Evolutionary conservation across 768 basidiomycete genomes (phyloP).

Genomic region (Sporobolomyces pararoseus): DNA sequence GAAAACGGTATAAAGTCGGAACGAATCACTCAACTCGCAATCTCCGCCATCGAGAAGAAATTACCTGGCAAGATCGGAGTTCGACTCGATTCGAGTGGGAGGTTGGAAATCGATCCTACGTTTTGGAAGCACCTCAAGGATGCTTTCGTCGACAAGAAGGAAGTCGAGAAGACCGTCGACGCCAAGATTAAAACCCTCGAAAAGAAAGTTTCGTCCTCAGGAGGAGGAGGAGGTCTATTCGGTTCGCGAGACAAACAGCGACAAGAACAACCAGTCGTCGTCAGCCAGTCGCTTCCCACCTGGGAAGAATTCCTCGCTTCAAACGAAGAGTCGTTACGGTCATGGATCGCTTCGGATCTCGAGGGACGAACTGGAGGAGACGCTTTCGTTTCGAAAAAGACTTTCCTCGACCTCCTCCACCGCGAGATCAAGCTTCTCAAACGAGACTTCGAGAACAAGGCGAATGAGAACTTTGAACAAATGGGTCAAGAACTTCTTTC

Average conservation of each 20-base stretch:
- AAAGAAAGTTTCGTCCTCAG: neutral
- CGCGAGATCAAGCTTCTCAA: constrained; percentile 48
- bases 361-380: constrained; percentile 42
- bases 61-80: constrained; percentile 52
- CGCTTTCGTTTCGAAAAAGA: constrained; percentile 47
- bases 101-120: constrained; percentile 49
- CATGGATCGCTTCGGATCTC: constrained; percentile 48
- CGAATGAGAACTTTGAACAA: constrained; percentile 42
- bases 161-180: constrained; percentile 23
- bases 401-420: constrained; percentile 49
- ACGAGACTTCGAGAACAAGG: constrained; percentile 42
- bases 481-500: constrained; percentile 43
- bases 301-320: constrained; percentile 47
- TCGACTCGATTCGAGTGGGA: constrained; percentile 43
- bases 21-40: constrained; percentile 43
- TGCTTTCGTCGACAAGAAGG: constrained; percentile 48
- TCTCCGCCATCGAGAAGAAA: constrained; percentile 48
- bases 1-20: constrained; percentile 46
- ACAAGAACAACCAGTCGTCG: neutral
- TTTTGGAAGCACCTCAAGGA: constrained; percentile 53
- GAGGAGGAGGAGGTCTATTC: constrained; percentile 19
- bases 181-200: constrained; percentile 18
- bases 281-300: constrained; percentile 15
- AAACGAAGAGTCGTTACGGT: constrained; percentile 47
- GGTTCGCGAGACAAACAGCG: constrained; percentile 14